Evolutionary conservation across 2,329 filamentous ascomycete genomes (phyloP), one percentile per base, ranked within the genome.

Genomic region (Colletotrichum echinochloae): DNA sequence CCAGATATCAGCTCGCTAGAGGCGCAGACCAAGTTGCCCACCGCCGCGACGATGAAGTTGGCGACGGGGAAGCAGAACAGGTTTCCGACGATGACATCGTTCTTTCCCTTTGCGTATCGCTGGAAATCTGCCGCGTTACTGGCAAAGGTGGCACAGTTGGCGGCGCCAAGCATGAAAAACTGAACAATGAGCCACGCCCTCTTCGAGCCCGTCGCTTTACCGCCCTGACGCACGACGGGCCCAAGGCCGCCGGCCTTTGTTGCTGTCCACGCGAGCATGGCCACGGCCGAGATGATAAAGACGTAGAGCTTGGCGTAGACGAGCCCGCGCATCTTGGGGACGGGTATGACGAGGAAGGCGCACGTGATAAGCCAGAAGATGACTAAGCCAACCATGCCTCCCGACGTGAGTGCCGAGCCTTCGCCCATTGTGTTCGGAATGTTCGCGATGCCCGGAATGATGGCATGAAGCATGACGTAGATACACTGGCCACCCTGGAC

Each of bases 171-270:
- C 33, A 80, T 75, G 60, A 83, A 72, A 74, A 82, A 81, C 28
- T 78, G 78, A 44, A 80, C 73, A 6, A 82, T 74, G 37, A 83
- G 74, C 80, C 81, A 83, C 8, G 76, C 73, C 46, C 80, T 78
- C 55, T 75, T 75, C 6, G 76, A 73, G 0, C 82, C 82, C 6
- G 88, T 82, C 7, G 89, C 81, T 7, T 83, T 88, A 54, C 88
- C 87, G 0, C 87, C 83, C 78, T 95, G 91, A 65, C 90, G 85
- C n/a, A 97, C 87, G 41, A 81, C 74, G 14, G 76, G 60, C 60
- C 77, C 70, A 66, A 95, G 87, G 1, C 94, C 95, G 52, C 94
- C 89, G 35, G 95, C 94, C 35, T 92, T 89, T 39, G 93, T 90
- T n/a, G 97, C 86, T 1, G 93, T 89, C 81, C 82, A 83, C 9